These are phyloP conservation scores for Oryza meridionalis DNA, from an alignment of 176 grass and related monocot species.

Conservation along the genomic window DNA sequence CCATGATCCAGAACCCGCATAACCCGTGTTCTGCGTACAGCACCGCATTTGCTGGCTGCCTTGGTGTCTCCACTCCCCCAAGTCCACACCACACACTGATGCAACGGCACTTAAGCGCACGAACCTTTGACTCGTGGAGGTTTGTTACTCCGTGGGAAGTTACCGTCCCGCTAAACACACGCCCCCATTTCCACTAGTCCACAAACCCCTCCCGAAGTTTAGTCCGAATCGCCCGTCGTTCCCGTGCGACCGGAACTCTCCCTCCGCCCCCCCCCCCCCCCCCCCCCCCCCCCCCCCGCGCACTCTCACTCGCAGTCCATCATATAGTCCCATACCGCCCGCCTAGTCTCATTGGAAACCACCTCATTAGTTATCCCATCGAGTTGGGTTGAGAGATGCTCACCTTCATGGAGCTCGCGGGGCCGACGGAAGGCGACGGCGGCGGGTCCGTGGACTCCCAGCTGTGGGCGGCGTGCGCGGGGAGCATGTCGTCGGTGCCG, in stretches of 20 bases:
- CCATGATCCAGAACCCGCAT: background rate
- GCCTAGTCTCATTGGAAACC: background rate
- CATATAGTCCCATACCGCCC: background rate
- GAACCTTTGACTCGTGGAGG: background rate
- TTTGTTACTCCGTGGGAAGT: background rate
- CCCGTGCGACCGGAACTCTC: slow-evolving; percentile 17
- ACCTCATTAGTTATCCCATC: background rate
- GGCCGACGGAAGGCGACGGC: slow-evolving; percentile 33
- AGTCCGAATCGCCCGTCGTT: slow-evolving; percentile 10
- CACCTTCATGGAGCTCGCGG: slow-evolving; percentile 47
- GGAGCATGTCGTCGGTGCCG: slow-evolving; percentile 79
- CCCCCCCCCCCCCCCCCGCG: too few relatives aligned
- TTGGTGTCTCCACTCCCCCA: background rate
- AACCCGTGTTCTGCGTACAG: background rate
- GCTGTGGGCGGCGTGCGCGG: slow-evolving; percentile 94
- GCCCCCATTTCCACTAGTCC: background rate
- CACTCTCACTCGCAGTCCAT: background rate
- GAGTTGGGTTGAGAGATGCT: slow-evolving; percentile 37
- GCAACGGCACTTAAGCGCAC: background rate
- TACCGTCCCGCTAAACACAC: background rate
- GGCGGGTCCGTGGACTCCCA: slow-evolving; percentile 52
- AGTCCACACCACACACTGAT: background rate
- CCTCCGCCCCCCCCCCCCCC: too few relatives aligned
- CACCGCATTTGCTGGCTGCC: background rate
- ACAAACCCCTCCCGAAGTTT: background rate